A percentile compares a stretch with the other conserved stretches of the same genome.
Conservation (phyloP, 2,329 filamentous ascomycete species). For the Pestalotiopsis sp. region DNA sequence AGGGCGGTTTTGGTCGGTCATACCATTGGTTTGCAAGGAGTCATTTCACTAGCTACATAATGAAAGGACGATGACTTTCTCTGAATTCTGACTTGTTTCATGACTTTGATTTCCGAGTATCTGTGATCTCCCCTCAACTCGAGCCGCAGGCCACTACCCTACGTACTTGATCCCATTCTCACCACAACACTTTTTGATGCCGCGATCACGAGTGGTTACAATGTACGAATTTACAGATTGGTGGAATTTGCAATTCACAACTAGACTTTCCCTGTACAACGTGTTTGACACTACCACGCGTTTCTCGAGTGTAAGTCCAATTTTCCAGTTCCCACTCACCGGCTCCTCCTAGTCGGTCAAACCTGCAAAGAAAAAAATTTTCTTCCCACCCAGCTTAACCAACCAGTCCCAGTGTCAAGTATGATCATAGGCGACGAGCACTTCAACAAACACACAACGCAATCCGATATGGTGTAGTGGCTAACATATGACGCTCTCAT, state of each 20-base stretch:
- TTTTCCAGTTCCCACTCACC: background rate
- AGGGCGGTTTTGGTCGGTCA: conserved; percentile 8
- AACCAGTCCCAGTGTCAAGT: background rate
- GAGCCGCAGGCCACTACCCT: too few relatives aligned
- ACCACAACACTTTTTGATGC: too few relatives aligned
- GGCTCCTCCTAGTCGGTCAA: background rate
- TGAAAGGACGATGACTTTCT: conserved; percentile 3
- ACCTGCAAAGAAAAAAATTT: background rate
- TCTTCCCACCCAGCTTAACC: background rate
- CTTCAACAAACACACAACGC: background rate
- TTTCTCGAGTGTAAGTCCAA: background rate
- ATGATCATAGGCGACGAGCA: background rate
- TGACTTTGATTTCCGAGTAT: too few relatives aligned
- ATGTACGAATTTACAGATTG: too few relatives aligned
- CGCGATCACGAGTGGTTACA: too few relatives aligned
- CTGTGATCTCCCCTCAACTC: too few relatives aligned
- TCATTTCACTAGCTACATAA: conserved; percentile 6
- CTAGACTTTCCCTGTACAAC: too few relatives aligned
- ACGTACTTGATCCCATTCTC: too few relatives aligned
- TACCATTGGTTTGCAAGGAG: conserved; percentile 11
- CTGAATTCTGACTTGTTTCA: background rate
- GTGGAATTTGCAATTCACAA: too few relatives aligned
- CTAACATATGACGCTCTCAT: background rate
- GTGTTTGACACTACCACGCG: too few relatives aligned
- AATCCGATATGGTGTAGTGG: background rate